phyloP scores from a whole-genome alignment of 129 eudicot genomes.

The Flaveria brownii region DNA sequence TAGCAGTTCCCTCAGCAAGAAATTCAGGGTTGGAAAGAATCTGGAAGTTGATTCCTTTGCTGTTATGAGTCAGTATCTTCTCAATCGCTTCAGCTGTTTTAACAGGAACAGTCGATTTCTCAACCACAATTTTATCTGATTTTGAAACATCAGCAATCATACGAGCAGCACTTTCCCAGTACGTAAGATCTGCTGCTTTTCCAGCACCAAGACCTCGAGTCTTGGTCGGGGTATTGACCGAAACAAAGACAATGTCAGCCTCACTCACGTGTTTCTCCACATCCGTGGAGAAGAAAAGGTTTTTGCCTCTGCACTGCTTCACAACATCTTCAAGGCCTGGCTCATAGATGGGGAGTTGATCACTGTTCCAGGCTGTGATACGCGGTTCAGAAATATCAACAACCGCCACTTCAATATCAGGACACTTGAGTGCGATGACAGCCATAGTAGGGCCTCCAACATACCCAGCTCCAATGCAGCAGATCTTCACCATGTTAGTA shows the following conservation, averaged over 20 bases:
- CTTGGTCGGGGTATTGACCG: constrained; percentile 64
- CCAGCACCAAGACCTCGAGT: constrained; percentile 69
- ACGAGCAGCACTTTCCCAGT: constrained; percentile 74
- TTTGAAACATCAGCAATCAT: constrained; percentile 74
- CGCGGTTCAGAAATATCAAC: constrained; percentile 57
- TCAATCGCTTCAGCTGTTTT: constrained; percentile 82
- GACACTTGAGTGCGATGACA: constrained; percentile 66
- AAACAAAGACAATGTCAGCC: constrained; percentile 67
- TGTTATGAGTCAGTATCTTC: constrained; percentile 67
- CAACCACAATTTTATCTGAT: constrained; percentile 62
- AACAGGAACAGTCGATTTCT: constrained; percentile 45
- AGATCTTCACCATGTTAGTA: constrained; percentile 53
- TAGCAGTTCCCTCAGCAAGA: constrained; percentile 78
- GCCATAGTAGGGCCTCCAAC: constrained; percentile 81
- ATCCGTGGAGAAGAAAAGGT: constrained; percentile 59
- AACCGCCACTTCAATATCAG: constrained; percentile 51
- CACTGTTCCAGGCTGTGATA: constrained; percentile 65
- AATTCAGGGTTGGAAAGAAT: constrained; percentile 76
- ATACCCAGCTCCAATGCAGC: constrained; percentile 72
- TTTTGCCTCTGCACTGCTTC: constrained; percentile 60
- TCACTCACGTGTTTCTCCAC: constrained; percentile 56
- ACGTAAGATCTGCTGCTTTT: constrained; percentile 63
- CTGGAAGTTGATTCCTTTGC: constrained; percentile 71
- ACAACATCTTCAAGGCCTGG: constrained; percentile 66
- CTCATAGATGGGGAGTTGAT: constrained; percentile 64